phyloP scores from a whole-genome alignment of 2,329 filamentous ascomycete species.

The Paecilomyces sp. region DNA sequence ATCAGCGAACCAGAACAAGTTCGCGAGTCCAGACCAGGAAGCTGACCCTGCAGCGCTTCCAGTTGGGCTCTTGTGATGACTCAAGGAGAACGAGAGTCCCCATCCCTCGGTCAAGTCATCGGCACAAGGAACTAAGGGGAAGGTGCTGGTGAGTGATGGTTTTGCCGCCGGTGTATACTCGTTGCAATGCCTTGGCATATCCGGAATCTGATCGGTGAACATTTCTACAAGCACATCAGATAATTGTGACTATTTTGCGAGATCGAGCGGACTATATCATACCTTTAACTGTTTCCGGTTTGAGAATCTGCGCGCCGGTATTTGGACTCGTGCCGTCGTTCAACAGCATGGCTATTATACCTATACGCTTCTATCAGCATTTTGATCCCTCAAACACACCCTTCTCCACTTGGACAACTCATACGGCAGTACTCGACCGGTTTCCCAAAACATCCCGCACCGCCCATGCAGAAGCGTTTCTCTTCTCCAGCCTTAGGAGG shows the following conservation, averaged over 20 bases:
- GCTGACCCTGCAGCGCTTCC: conserved; percentile 31
- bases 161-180: conserved; percentile 41
- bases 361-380: conserved; percentile 20
- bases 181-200: conserved; percentile 48
- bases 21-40: conserved; percentile 51
- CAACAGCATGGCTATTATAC: conserved; percentile 51
- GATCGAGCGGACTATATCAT: neutral
- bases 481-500: conserved; percentile 40
- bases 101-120: conserved; percentile 54
- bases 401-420: conserved; percentile 10
- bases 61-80: neutral
- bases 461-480: conserved; percentile 50
- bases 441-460: conserved; percentile 55
- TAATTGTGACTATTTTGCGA: neutral
- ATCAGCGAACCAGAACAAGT: conserved; percentile 55
- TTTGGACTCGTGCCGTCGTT: conserved; percentile 54
- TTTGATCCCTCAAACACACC: neutral
- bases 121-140: conserved; percentile 46
- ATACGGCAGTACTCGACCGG: conserved; percentile 55
- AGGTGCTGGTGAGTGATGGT: conserved; percentile 41
- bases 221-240: conserved; percentile 32
- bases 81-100: conserved; percentile 48
- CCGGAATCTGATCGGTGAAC: conserved; percentile 54
- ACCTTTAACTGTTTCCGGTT: conserved; percentile 45
- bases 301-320: conserved; percentile 48